A percentile compares a stretch with the other conserved stretches of the same genome.
Conservation (phyloP, 768 basidiomycete species). For the Chalciporus chontae region DNA sequence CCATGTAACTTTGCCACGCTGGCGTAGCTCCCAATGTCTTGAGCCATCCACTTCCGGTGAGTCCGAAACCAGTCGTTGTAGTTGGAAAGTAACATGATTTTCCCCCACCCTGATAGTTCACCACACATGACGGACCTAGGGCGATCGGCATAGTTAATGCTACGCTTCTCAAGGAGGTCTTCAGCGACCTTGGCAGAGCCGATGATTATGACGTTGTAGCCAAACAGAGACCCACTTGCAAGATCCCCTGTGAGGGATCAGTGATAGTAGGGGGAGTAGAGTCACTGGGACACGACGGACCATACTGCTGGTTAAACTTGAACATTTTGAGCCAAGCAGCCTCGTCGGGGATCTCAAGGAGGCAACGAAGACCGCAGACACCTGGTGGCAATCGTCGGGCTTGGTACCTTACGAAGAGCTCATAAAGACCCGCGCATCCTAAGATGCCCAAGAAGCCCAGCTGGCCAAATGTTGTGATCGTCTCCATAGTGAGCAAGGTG, state of each 20-base stretch:
- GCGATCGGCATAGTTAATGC: slow-evolving; percentile 38
- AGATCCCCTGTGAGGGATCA: slow-evolving; percentile 12
- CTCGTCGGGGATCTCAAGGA: slow-evolving; percentile 10
- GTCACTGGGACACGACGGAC: neutral
- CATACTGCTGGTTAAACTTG: slow-evolving; percentile 11
- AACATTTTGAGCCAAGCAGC: slow-evolving; percentile 12
- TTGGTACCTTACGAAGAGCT: neutral
- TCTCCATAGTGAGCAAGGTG: neutral
- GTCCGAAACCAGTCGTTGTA: slow-evolving; percentile 12
- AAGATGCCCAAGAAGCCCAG: neutral
- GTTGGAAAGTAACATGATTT: slow-evolving; percentile 16
- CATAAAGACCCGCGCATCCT: neutral
- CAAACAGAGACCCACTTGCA: slow-evolving; percentile 8
- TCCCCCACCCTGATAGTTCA: slow-evolving; percentile 20
- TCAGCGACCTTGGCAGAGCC: slow-evolving; percentile 39
- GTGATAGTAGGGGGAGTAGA: neutral
- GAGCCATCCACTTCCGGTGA: slow-evolving; percentile 19
- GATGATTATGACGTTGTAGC: slow-evolving; percentile 39
- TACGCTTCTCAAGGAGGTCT: slow-evolving; percentile 46
- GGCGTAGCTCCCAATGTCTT: slow-evolving; percentile 12
- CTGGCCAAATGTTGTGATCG: neutral
- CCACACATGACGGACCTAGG: slow-evolving; percentile 19
- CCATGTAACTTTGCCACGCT: slow-evolving; percentile 8
- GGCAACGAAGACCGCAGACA: slow-evolving; percentile 6
- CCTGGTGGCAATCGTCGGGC: slow-evolving; percentile 14